Base-by-base conservation (phyloP, 164 flowering plant genomes). In the Aristolochia contorta region DNA sequence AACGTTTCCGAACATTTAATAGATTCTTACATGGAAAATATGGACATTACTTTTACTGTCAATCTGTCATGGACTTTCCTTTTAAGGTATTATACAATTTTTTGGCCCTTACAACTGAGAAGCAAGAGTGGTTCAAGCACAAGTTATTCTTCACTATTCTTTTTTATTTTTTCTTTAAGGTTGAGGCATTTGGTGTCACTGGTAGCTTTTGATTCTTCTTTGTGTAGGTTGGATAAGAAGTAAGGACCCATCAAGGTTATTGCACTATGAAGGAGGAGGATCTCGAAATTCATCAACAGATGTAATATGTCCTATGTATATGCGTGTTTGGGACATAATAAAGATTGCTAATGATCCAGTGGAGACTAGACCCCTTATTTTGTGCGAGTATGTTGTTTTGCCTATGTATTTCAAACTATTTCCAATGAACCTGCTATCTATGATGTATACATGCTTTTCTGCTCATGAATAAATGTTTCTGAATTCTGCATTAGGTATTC, bases 251-350 rank as follows among this genome's bases (percentile, higher is more conserved):
- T 84, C 95, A 24, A 80, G 97, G 71, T 16, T 86, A 61, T 15
- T 93, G 43, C 99, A 93, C 73, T 93, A 93, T 68, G 99, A 93
- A 79, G 96, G 97, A 57, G 99, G 99, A 59, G 96, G 97, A 54
- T 78, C 99, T 23, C 81, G 95, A 77, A 93, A 97, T 49, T 30
- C 89, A 55, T 90, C 97, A 14, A 93, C 99, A 24, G 97, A 93
- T 73, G 82, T 93, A 64, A 79, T 93, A 4, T 93, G 99, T 64
- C 99, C 99, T 3, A 93, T 93, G 99, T 93, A 90, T 66, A 88
- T 85, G 93, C 99, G 99, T 66, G 80, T 90, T 37, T 85, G 88
- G 95, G 92, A 85, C 78, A 86, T 88, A 15, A 75, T 91, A 62
- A 81, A 81, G 71, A 86, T 93, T 74, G 97, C 99, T 47, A 75